Base-by-base conservation (phyloP, 2,329 filamentous ascomycete species). In the Cladorrhinum sp. region DNA sequence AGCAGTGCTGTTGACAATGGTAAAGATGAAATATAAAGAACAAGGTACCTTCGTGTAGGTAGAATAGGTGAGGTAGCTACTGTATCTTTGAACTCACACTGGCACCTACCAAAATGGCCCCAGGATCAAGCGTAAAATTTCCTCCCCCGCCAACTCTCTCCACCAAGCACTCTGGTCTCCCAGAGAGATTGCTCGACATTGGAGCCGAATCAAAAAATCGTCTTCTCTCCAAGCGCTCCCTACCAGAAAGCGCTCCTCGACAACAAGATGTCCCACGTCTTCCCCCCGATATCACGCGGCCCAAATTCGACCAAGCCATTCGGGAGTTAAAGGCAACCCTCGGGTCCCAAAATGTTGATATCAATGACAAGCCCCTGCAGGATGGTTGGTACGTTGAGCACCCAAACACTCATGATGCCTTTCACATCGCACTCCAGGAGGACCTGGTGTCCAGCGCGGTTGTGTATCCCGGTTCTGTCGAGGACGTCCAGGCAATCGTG, bases 401-500 rank as follows among this genome's bases (percentile, higher is more conserved):
- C 41, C 59, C 59, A 24, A 76, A 76, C 38, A 74, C 77, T 2
- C 77, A 79, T 62, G 77, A 79, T 62, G 73, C 75, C 32, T 77
- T 76, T 63, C 74, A 77, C 57, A 68, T 78, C 2, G 68, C 74
- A 38, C 73, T 75, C 38, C 72, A 76, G 55, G 76, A 79, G 57
- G 73, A 77, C 25, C 72, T 79, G 41, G 71, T 79, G 25, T 74
- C 72, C 22, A 75, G 73, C 45, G 78, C 77, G 1, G 71, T 77
- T 3, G 74, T 76, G 1, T 79, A 76, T 55, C 77, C 78, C 16
- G 74, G 74, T n/a, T 73, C 68, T 1, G 76, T 76, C 0, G 72
- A 72, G 67, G 78, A 82, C 52, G 78, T 81, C 1, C 80, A 81
- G 68, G 68, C 67, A 1, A 70, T 81, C 24, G 75, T 81, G 50